These are phyloP conservation scores for Phytophthora kernoviae DNA, from an alignment of 352 stramenopile species.

Conservation along the genomic window DNA sequence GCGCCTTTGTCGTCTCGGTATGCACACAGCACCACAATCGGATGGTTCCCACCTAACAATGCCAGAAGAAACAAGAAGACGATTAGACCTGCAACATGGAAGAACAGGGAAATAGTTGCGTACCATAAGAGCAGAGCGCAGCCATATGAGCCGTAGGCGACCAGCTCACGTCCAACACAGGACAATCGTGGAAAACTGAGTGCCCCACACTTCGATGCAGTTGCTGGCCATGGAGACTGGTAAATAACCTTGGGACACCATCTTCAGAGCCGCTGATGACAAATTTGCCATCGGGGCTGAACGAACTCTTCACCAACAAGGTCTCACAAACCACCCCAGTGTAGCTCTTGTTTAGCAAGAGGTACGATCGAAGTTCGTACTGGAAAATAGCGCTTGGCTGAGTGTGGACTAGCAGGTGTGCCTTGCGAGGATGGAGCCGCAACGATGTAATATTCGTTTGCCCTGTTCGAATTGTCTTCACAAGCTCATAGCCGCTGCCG, in stretches of 20 bases:
- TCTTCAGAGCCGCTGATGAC: constrained; percentile 70
- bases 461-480: constrained; percentile 61
- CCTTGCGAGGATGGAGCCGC: constrained; percentile 64
- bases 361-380: constrained; percentile 75
- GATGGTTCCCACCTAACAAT: constrained; percentile 49
- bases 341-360: constrained; percentile 78
- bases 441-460: constrained; percentile 60
- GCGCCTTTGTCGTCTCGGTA: constrained; percentile 49
- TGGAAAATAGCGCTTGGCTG: constrained; percentile 68
- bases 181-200: constrained; percentile 56
- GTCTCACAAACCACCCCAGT: constrained; percentile 50
- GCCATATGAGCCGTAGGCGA: constrained; percentile 63
- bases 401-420: constrained; percentile 67
- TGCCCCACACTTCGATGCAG: constrained; percentile 60
- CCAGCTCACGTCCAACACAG: constrained; percentile 67
- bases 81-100: background rate
- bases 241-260: constrained; percentile 57
- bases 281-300: constrained; percentile 71
- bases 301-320: constrained; percentile 51
- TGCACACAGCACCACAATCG: constrained; percentile 65
- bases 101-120: background rate
- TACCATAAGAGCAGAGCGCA: constrained; percentile 66
- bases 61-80: background rate
- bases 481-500: constrained; percentile 31
- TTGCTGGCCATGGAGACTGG: constrained; percentile 54